Conservation (phyloP, 768 basidiomycete species). For the Pleurotus cornucopiae region DNA sequence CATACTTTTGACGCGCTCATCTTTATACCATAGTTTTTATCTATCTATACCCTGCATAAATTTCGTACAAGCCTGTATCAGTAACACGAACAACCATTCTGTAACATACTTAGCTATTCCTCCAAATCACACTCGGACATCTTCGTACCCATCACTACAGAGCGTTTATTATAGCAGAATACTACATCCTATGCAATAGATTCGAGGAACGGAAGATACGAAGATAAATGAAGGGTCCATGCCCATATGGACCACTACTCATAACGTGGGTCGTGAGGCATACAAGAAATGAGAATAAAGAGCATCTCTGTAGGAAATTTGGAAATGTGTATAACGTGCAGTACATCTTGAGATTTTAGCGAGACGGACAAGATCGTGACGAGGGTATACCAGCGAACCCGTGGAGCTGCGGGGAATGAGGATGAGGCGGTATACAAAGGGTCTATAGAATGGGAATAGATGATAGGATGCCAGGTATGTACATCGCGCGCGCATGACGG, state of each 20-base stretch:
- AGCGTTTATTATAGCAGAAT: conserved; percentile 4
- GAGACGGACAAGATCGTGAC: background rate
- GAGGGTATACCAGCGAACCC: conserved; percentile 4
- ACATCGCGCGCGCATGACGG: background rate
- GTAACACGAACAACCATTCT: too few species aligned
- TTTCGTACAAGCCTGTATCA: background rate
- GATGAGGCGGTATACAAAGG: too few species aligned
- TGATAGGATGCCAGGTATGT: background rate
- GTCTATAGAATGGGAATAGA: conserved; percentile 7
- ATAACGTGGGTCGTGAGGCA: background rate
- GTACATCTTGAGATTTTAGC: background rate
- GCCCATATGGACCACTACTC: background rate
- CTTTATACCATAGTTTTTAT: background rate
- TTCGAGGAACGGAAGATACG: background rate
- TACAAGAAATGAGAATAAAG: background rate
- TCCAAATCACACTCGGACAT: background rate
- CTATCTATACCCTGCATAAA: too few species aligned
- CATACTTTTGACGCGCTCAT: conserved; percentile 15
- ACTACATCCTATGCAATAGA: conserved; percentile 3
- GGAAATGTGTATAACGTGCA: background rate
- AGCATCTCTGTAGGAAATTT: background rate
- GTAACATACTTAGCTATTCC: background rate
- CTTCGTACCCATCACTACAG: background rate
- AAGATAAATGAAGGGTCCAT: conserved; percentile 1
- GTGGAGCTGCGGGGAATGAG: background rate